Conservation (phyloP, 1,139 yeast species). For the Yamadazyma oceani region DNA sequence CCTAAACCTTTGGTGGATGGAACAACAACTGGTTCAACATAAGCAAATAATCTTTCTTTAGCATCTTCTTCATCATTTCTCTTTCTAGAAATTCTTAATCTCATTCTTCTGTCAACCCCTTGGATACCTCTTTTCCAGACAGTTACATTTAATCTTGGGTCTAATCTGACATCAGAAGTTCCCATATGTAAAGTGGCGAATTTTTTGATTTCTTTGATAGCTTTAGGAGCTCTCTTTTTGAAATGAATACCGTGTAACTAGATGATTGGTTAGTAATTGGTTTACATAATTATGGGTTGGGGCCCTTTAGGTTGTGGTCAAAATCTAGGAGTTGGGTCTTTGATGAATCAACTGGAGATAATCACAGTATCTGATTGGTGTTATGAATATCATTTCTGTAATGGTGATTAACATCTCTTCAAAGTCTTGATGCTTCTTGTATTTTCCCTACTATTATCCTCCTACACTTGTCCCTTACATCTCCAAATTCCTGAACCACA, state of each 20-base stretch:
- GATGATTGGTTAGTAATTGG: conserved; percentile 41
- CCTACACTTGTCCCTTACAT: too few species aligned
- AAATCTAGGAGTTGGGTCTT: too few species aligned
- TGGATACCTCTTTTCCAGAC: conserved; percentile 99
- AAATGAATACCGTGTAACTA: conserved; percentile 96
- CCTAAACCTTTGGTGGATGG: conserved; percentile 96
- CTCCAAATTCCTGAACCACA: too few species aligned
- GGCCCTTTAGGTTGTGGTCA: too few species aligned
- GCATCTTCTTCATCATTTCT: conserved; percentile 99
- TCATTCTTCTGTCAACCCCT: conserved; percentile 97
- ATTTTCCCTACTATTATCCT: too few species aligned
- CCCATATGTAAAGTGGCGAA: conserved; percentile 99
- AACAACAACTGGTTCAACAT: conserved; percentile 96
- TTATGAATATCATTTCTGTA: too few species aligned
- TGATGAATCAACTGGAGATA: too few species aligned
- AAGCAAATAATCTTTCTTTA: conserved; percentile 96
- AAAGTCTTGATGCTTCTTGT: too few species aligned
- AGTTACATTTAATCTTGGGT: conserved; percentile 97
- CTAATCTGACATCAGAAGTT: conserved; percentile 98
- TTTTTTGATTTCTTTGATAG: conserved; percentile 98
- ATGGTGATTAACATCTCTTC: too few species aligned
- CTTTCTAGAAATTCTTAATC: conserved; percentile 99
- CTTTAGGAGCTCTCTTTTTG: conserved; percentile 99
- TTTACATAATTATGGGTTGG: too few species aligned
- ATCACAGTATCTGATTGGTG: too few species aligned